Base-by-base conservation (phyloP, 2,329 filamentous ascomycete genomes). In the Xylaria multiplex region DNA sequence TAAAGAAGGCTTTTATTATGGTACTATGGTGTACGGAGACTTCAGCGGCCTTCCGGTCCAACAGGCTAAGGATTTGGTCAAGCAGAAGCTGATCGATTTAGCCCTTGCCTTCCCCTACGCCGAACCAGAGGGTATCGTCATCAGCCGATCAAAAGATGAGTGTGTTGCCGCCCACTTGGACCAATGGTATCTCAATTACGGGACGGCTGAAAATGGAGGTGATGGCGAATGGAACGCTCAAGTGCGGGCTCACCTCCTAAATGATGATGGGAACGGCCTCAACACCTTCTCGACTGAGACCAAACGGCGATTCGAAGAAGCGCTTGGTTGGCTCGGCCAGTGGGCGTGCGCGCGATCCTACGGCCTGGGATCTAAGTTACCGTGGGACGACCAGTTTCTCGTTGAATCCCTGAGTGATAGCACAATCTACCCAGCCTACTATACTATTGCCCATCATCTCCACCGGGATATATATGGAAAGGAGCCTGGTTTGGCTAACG, bases 1-100 rank as follows among this genome's bases (percentile, higher is more conserved):
- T 85, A 97, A 96, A 81, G 94, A 97, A 77, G 96, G 94, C 16
- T 98, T 93, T 84, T 99, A 99, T 83, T 93, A 97, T 81, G 96
- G 96, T 71, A 91, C 86, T 64, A 92, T 99, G 89, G 84, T 93
- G 69, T 86, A 93, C 67, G 96, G 96, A 63, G 92, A 97, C 35
- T 97, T 92, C 81, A 91, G 90, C 78, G 96, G 95, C 58, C 88
- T 95, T 80, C 87, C 91, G 71, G 96, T 99, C 7, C 91, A 96
- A 77, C 86, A 88, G 62, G 94, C 92, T 37, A 97, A 97, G 82
- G 89, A 91, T 69, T 91, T 96, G 77, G 93, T 97, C 54, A 87
- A 91, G 69, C 85, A 91, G 75, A 85, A 92, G 73, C 84, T 98
- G 66, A 87, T 97, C 65, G 89, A 93, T 62, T 85, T 87, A 46